Evolutionary conservation across 495 filamentous ascomycete genomes (phyloP).

Genomic region (Amphirosellinia nigrospora): DNA sequence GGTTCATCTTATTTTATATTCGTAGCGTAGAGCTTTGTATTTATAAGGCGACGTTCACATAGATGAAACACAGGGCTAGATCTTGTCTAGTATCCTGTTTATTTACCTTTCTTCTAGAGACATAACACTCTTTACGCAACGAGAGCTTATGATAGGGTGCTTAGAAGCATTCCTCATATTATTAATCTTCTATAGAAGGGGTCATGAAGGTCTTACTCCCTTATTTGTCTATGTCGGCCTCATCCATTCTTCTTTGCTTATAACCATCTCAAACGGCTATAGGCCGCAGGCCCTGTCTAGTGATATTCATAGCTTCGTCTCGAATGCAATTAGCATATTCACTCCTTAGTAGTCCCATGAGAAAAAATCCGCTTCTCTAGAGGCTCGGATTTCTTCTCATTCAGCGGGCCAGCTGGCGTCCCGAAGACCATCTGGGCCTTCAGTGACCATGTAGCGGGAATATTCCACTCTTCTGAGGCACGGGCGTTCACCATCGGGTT

Average conservation of each 20-base stretch:
- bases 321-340: not conserved
- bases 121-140: too few species aligned
- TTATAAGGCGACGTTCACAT: too few species aligned
- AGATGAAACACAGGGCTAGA: too few species aligned
- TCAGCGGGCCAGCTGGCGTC: not conserved
- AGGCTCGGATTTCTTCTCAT: not conserved
- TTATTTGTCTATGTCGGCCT: not conserved
- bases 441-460: not conserved
- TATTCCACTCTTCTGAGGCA: not conserved
- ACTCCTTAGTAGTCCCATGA: not conserved
- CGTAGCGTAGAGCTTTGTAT: too few species aligned
- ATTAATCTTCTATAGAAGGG: too few species aligned
- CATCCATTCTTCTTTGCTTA: not conserved
- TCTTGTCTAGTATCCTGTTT: not conserved
- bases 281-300: not conserved
- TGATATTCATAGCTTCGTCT: not conserved
- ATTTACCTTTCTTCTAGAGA: not conserved
- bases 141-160: too few species aligned
- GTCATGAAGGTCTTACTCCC: not conserved
- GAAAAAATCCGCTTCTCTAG: conserved; percentile 1
- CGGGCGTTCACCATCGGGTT: conserved; percentile 2
- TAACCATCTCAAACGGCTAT: not conserved
- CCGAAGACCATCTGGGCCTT: conserved; percentile 6
- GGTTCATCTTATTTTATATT: too few species aligned
- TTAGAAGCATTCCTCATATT: too few species aligned